A percentile compares a stretch with the other conserved stretches of the same genome.
Evolutionary conservation across 1,284 basidiomycete genomes (phyloP).

Genomic region (Rugosomyces carneus): DNA sequence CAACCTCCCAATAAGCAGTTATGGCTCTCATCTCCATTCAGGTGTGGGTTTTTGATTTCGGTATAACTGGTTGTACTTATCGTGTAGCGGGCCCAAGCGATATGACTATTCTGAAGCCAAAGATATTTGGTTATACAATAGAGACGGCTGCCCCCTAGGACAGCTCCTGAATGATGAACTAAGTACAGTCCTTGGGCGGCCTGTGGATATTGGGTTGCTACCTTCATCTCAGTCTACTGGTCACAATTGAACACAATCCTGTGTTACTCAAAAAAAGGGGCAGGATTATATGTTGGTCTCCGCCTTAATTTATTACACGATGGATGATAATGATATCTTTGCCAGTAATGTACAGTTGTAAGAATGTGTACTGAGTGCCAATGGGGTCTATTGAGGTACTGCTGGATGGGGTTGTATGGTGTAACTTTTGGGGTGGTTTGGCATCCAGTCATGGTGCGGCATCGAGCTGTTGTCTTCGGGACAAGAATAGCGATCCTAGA

Average conservation of each 20-base stretch:
- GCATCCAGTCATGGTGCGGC: background rate
- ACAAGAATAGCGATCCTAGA: constrained; percentile 56
- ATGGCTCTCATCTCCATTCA: constrained; percentile 91
- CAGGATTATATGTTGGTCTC: background rate
- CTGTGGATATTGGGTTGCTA: constrained; percentile 22
- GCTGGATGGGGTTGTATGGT: no score
- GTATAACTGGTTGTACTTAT: background rate
- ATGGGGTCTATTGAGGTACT: background rate
- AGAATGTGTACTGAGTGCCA: constrained; percentile 4
- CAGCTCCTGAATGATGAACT: constrained; percentile 69
- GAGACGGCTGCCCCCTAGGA: constrained; percentile 61
- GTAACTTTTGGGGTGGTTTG: background rate
- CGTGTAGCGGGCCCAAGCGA: constrained; percentile 76
- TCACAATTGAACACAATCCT: no score
- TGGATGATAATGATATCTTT: constrained; percentile 1
- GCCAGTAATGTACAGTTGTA: constrained; percentile 9
- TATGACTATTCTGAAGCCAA: constrained; percentile 65
- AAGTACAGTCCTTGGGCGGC: constrained; percentile 27
- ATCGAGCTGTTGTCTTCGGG: constrained; percentile 45
- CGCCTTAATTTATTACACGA: background rate
- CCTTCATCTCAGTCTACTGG: constrained; percentile 13
- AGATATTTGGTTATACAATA: constrained; percentile 73
- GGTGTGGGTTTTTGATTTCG: constrained; percentile 34
- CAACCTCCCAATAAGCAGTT: constrained; percentile 99
- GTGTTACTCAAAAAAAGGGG: background rate